Percentiles rank a stretch among this genome's conserved stretches.
Conservation (phyloP, 2,329 filamentous ascomycete species). For the Domatiomyces catenatus region DNA sequence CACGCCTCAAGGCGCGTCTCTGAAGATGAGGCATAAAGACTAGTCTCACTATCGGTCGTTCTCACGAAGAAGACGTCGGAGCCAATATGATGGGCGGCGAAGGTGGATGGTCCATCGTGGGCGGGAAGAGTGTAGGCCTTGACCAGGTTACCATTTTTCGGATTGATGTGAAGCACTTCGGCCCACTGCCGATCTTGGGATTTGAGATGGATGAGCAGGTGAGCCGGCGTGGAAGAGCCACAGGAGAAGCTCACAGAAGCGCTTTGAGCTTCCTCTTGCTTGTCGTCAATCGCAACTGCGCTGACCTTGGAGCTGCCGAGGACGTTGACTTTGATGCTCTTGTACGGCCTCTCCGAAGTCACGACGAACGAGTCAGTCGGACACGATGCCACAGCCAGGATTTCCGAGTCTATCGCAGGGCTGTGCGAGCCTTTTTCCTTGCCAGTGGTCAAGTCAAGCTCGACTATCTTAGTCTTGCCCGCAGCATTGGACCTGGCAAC, state of each 20-base stretch:
- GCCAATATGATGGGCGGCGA: conserved; percentile 62
- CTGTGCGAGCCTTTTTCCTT: conserved; percentile 55
- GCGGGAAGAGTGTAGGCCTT: conserved; percentile 69
- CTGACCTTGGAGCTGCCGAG: conserved; percentile 29
- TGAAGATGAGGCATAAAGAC: conserved; percentile 60
- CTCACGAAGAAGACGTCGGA: conserved; percentile 82
- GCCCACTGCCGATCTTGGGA: conserved; percentile 59
- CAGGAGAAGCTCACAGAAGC: conserved; percentile 59
- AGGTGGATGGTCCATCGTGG: conserved; percentile 53
- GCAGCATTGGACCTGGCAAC: conserved; percentile 60
- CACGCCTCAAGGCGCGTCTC: conserved; percentile 63
- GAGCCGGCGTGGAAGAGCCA: conserved; percentile 53
- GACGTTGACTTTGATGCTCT: conserved; percentile 30
- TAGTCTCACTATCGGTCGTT: conserved; percentile 57
- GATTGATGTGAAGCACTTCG: conserved; percentile 70
- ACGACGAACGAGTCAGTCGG: conserved; percentile 28
- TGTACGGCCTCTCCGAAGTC: conserved; percentile 30
- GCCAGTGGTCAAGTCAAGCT: conserved; percentile 58
- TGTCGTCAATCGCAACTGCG: conserved; percentile 25
- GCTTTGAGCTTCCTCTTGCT: conserved; percentile 35
- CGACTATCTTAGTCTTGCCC: conserved; percentile 60
- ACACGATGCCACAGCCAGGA: conserved; percentile 28
- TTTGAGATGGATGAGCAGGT: conserved; percentile 73
- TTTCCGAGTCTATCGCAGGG: conserved; percentile 59
- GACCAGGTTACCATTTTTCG: conserved; percentile 51